Evolutionary conservation across 2,329 filamentous ascomycete genomes (phyloP), one percentile per base, ranked within the genome.

Genomic region (Albophoma yamanashiensis): DNA sequence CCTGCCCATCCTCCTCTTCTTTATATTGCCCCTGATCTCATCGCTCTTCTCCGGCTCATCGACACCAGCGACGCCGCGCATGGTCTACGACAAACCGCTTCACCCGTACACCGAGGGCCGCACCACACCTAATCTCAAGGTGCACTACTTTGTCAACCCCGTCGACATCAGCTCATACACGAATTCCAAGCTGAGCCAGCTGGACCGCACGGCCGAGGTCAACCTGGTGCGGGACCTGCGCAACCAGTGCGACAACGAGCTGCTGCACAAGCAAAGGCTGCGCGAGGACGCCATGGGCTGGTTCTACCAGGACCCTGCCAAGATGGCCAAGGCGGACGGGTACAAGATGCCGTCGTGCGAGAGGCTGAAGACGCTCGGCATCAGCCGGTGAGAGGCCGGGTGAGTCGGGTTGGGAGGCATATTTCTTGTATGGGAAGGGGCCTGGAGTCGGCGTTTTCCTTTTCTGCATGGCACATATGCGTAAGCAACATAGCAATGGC

Each of bases 121-220:
- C 61, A 83, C 81, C 31, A 93, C 89, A 31, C 81, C 83, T 0
- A 83, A 84, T 59, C 79, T 91, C 63, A 85, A 88, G 58, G 81
- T 96, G 58, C 83, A 90, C 62, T 99, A 97, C 77, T 99, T 83
- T 69, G 82, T 97, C 62, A 87, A 96, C 70, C 92, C 92, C 1
- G 71, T 74, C 5, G 92, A 97, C 36, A 82, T 96, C 38, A 81
- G 83, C 36, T 84, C 87, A 42, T 92, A 86, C 72, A 86, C 81
- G 59, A 74, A 82, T 14, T 80, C 83, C 60, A 89, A 94, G 71
- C 83, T 96, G 69, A 77, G 78, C 56, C 82, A 88, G 66, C 78
- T 99, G 39, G 94, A 97, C 71, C 81, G 85, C 64, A 81, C 80
- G 60, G 94, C 92, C 55, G 93, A 97, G 72, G 75, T 82, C 4